Percentiles rank a stretch among this genome's conserved stretches.
phyloP scores from a whole-genome alignment of 106 monocot genomes.

The Dioscorea alata region DNA sequence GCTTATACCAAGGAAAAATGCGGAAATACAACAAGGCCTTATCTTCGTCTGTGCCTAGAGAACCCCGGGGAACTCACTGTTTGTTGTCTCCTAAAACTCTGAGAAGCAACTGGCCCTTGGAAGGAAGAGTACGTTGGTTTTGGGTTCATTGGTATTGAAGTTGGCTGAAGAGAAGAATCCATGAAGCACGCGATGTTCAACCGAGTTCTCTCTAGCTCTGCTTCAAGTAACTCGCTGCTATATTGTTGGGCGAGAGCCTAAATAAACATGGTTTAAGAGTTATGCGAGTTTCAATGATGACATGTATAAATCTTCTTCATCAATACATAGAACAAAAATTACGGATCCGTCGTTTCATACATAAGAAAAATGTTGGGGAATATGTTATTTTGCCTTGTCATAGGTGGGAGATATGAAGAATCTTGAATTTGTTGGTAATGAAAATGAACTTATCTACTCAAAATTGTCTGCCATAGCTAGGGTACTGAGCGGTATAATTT shows the following conservation, averaged over 20 bases:
- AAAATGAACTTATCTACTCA: too few species aligned
- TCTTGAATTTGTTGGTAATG: too few species aligned
- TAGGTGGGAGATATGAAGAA: too few species aligned
- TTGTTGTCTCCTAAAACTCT: conserved; percentile 50
- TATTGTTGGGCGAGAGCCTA: conserved; percentile 82
- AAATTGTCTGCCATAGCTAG: too few species aligned
- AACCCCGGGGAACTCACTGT: conserved; percentile 39
- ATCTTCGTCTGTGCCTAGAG: conserved; percentile 55
- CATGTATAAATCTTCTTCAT: too few species aligned
- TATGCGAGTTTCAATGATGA: too few species aligned
- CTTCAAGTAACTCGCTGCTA: conserved; percentile 60
- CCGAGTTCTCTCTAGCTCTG: conserved; percentile 92
- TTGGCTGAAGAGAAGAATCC: conserved; percentile 55
- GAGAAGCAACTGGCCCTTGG: conserved; percentile 35
- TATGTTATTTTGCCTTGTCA: too few species aligned
- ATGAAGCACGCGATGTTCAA: conserved; percentile 92
- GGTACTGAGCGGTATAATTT: too few species aligned
- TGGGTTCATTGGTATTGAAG: conserved; percentile 8
- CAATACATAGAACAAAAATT: too few species aligned
- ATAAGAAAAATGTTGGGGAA: too few species aligned
- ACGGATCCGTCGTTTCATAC: too few species aligned
- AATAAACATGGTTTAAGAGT: background rate
- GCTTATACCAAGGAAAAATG: too few species aligned
- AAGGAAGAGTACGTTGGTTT: conserved; percentile 31
- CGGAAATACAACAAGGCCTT: conserved; percentile 1